These are phyloP conservation scores for Xylaria castorea DNA, from an alignment of 495 filamentous ascomycete species.

Conservation along the genomic window DNA sequence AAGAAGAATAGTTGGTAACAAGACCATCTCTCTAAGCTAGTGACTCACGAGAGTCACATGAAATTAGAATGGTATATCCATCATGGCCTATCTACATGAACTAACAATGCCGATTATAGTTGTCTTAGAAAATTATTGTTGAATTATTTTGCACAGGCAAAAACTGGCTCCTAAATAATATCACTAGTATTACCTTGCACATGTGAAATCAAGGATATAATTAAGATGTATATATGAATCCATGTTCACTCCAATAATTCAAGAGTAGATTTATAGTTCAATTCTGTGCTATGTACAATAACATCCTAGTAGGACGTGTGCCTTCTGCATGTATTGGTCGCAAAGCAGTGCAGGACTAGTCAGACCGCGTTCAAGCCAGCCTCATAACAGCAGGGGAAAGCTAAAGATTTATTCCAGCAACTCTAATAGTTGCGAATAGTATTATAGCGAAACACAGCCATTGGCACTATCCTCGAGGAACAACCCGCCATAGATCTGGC, in stretches of 20 bases:
- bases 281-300: not conserved
- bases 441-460: constrained; percentile 53
- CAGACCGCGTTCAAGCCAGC: not conserved
- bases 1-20: no score
- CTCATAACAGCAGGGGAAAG: no score
- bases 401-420: not conserved
- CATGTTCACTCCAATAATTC: not conserved
- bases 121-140: no score
- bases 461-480: constrained; percentile 60
- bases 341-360: not conserved
- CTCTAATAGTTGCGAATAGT: not conserved
- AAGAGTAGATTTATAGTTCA: no score
- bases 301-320: not conserved
- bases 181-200: not conserved
- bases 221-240: not conserved
- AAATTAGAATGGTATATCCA: no score
- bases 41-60: no score
- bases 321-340: not conserved
- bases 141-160: no score
- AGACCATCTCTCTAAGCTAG: no score
- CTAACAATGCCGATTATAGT: no score
- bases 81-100: no score
- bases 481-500: constrained; percentile 61
- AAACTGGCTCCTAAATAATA: no score
- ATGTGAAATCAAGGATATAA: not conserved